phyloP scores from a whole-genome alignment of 2,329 filamentous ascomycete genomes.

The Penicillium sp. region DNA sequence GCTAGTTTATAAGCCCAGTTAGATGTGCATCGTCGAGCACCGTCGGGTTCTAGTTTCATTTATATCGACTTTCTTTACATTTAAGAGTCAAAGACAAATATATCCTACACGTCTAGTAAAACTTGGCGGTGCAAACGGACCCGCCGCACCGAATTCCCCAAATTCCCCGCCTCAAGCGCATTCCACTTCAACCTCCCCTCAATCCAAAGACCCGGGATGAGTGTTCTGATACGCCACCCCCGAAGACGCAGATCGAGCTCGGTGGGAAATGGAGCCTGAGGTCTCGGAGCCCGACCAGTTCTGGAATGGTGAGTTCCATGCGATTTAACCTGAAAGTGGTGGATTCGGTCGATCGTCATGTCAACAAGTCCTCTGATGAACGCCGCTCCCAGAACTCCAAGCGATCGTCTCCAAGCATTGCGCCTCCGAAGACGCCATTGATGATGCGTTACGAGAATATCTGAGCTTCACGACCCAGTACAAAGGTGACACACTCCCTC shows the following conservation, averaged over 20 bases:
- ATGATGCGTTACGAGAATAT: slow-evolving; percentile 80
- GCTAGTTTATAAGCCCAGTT: too few species aligned
- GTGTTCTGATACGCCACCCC: slow-evolving; percentile 28
- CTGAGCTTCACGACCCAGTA: slow-evolving; percentile 70
- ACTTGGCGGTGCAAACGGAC: too few species aligned
- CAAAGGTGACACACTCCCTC: slow-evolving; percentile 47
- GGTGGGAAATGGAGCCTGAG: slow-evolving; percentile 60
- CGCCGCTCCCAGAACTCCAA: slow-evolving; percentile 53
- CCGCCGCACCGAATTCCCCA: too few species aligned
- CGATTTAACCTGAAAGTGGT: too few species aligned
- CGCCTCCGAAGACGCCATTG: slow-evolving; percentile 62
- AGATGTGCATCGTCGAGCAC: too few species aligned
- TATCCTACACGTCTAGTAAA: too few species aligned
- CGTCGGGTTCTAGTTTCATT: too few species aligned
- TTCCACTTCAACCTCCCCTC: slow-evolving; percentile 22
- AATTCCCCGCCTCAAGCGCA: too few species aligned
- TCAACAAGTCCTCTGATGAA: slow-evolving; percentile 11
- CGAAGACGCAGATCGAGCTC: slow-evolving; percentile 36
- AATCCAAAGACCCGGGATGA: slow-evolving; percentile 31
- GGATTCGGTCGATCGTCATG: neutral
- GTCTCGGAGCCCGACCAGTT: slow-evolving; percentile 74
- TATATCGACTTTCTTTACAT: too few species aligned
- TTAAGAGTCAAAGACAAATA: too few species aligned
- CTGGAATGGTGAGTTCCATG: slow-evolving; percentile 84
- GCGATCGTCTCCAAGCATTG: slow-evolving; percentile 57